Base-by-base conservation (phyloP, 768 basidiomycete species). In the Tephrocybe sp. region DNA sequence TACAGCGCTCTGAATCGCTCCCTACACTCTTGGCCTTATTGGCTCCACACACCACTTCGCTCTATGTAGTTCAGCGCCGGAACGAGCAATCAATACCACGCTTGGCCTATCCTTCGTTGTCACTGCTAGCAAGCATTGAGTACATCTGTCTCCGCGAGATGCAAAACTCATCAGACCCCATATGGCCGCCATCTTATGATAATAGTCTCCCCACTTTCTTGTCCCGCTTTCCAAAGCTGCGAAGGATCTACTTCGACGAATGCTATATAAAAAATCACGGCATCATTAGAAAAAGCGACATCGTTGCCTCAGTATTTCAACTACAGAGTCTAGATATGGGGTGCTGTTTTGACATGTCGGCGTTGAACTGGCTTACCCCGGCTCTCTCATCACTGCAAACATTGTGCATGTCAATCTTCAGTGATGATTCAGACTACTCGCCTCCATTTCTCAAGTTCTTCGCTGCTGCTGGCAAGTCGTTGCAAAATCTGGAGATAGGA, bases 211-310 rank as follows among this genome's bases (percentile, higher is more conserved):
- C 47, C 31, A 47, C 39, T 3, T 50, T 57, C 31, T 40, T 57
- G 32, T 53, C 51, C 49, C 39, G 43, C 31, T 57, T 57, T 24
- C 47, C 52, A 16, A 41, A 47, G 25, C 48, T 57, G 7, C 51
- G 31, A 22, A 41, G 31, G 9, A 53, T 57, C 27, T 46, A 37
- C 3, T 51, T 53, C 21, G 42, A 50, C 7, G 3, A 25, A 3
- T 53, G 55, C 39, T 35, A 6, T 6, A 44, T 53, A 22, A 22
- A 36, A 19, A 44, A 46, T 22, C 26, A 46, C 4, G 27, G 12
- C 21, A 21, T 25, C 11, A 19, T 1, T 2, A 21, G 16, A 6
- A 32, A 37, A 35, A 19, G 21, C 22, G 34, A n/a, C 3, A n/a
- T 24, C 16, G 5, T 22, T 26, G 9, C 43, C 22, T 27, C 48